Conservation (phyloP, 2,329 filamentous ascomycete species). For the Talaromyces marneffei region DNA sequence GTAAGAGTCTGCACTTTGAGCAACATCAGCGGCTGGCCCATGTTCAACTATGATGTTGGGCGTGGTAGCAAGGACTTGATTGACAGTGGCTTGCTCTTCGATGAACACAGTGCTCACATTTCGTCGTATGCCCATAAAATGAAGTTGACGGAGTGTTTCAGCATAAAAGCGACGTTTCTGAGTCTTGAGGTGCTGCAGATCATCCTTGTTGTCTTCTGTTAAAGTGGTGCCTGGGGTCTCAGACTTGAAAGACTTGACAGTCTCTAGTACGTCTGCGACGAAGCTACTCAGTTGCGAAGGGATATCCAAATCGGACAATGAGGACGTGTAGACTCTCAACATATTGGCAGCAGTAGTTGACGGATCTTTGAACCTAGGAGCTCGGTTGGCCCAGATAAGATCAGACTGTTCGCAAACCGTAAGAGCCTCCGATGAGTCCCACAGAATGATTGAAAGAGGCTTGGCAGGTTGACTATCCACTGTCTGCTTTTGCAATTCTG, state of each 20-base stretch:
- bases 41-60: constrained; percentile 29
- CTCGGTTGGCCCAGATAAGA: constrained; percentile 42
- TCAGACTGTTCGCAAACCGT: constrained; percentile 26
- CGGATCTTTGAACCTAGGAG: constrained; percentile 64
- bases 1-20: constrained; percentile 58
- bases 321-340: constrained; percentile 54
- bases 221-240: constrained; percentile 71
- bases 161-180: constrained; percentile 86
- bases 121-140: constrained; percentile 81
- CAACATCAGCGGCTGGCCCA: constrained; percentile 17
- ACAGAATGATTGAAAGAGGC: background rate
- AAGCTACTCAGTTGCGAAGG: constrained; percentile 60
- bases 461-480: constrained; percentile 17
- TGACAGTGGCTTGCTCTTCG: constrained; percentile 64
- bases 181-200: constrained; percentile 82
- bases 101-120: constrained; percentile 73
- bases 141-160: constrained; percentile 74
- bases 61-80: constrained; percentile 61
- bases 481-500: constrained; percentile 25
- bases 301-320: constrained; percentile 50
- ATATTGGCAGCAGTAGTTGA: constrained; percentile 68
- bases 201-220: constrained; percentile 78
- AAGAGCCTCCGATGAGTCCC: constrained; percentile 24
- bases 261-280: constrained; percentile 60
- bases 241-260: constrained; percentile 68